These are phyloP conservation scores for Phytophthora sp. DNA, from an alignment of 352 stramenopile species.

Conservation along the genomic window DNA sequence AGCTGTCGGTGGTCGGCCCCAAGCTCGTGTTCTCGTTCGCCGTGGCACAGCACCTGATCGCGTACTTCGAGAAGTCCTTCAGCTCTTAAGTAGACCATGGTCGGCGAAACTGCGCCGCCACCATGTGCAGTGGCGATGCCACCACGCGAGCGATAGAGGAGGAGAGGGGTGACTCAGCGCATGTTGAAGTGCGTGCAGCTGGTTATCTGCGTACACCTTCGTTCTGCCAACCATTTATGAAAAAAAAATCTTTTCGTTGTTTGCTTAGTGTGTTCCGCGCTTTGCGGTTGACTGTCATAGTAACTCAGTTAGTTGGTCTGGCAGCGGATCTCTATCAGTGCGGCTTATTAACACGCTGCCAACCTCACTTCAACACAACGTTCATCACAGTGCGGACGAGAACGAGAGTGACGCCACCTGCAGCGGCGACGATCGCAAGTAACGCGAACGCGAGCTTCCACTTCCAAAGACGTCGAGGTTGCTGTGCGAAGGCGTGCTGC, in stretches of 20 bases:
- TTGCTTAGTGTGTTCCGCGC: not conserved
- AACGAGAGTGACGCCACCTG: conserved; percentile 24
- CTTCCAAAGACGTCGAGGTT: conserved; percentile 63
- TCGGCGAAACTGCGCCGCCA: not conserved
- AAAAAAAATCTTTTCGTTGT: conserved; percentile 13
- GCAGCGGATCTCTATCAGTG: not conserved
- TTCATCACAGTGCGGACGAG: conserved; percentile 21
- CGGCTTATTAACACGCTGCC: conserved; percentile 2
- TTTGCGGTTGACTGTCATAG: not conserved
- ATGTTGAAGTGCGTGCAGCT: conserved; percentile 1
- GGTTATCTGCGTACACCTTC: conserved; percentile 11
- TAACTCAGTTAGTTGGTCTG: too few species aligned
- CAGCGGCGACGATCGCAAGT: conserved; percentile 40
- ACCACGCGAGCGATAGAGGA: conserved; percentile 9
- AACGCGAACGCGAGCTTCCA: conserved; percentile 64
- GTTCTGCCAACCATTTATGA: conserved; percentile 28
- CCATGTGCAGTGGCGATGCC: conserved; percentile 9
- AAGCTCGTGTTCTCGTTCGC: conserved; percentile 98
- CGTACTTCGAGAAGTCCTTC: conserved; percentile 92
- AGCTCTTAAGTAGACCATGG: conserved; percentile 23
- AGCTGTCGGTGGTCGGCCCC: conserved; percentile 94
- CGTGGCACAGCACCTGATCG: conserved; percentile 95
- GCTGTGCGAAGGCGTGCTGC: conserved; percentile 62
- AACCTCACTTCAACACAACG: conserved; percentile 15
- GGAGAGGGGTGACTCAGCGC: conserved; percentile 5